A percentile compares a stretch with the other conserved stretches of the same genome.
Conservation (phyloP, 2,329 filamentous ascomycete species). For the Verticillium albo-atrum region DNA sequence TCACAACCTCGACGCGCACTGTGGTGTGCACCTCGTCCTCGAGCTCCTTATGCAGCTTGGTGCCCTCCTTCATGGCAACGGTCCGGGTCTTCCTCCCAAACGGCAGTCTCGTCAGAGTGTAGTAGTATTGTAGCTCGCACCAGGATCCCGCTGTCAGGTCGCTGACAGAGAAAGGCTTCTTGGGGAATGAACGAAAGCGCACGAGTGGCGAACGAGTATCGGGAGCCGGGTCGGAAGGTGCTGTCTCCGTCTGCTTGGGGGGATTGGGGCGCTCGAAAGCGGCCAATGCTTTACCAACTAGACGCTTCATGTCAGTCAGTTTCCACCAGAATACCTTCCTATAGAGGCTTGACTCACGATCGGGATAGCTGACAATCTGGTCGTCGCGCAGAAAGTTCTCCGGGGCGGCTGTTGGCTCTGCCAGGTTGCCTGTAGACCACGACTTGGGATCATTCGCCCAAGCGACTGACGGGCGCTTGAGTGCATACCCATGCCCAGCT, state of each 20-base stretch:
- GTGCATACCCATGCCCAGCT: background rate
- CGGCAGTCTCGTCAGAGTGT: conserved; percentile 68
- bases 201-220: conserved; percentile 58
- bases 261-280: conserved; percentile 11
- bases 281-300: conserved; percentile 51
- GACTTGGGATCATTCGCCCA: background rate
- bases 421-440: background rate
- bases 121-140: conserved; percentile 95
- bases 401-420: background rate
- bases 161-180: conserved; percentile 78
- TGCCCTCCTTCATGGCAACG: conserved; percentile 78
- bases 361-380: conserved; percentile 39
- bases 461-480: background rate
- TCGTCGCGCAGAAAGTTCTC: conserved; percentile 13
- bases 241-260: conserved; percentile 15
- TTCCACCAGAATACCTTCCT: conserved; percentile 7
- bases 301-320: conserved; percentile 60
- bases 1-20: conserved; percentile 66
- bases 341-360: conserved; percentile 39
- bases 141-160: conserved; percentile 86
- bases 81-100: conserved; percentile 73
- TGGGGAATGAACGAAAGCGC: conserved; percentile 72
- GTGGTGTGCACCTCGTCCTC: conserved; percentile 82
- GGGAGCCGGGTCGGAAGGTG: conserved; percentile 13
- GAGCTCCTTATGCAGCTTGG: conserved; percentile 72